phyloP scores from a whole-genome alignment of 108 stramenopile genomes.

The Mayamaea pseudoterrestris region DNA sequence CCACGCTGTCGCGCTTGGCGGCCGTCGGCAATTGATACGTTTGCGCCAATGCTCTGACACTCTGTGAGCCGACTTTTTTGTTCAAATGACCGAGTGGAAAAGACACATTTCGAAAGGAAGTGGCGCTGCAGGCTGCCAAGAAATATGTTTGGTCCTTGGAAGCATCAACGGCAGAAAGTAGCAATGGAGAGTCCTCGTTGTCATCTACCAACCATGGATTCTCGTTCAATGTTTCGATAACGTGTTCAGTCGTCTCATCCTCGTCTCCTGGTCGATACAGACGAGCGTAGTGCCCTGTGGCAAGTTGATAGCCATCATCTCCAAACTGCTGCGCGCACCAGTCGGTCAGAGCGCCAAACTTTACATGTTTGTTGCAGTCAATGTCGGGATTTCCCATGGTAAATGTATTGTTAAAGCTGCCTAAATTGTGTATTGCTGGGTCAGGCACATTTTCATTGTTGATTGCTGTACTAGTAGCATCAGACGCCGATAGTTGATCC shows the following conservation, averaged over 20 bases:
- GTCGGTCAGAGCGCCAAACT: slow-evolving; percentile 82
- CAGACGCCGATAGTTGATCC: slow-evolving; percentile 26
- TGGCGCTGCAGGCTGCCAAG: slow-evolving; percentile 53
- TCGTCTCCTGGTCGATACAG: slow-evolving; percentile 35
- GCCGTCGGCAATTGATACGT: slow-evolving; percentile 68
- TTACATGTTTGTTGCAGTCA: slow-evolving; percentile 83
- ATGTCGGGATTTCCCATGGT: slow-evolving; percentile 88
- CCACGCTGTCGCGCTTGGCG: slow-evolving; percentile 80
- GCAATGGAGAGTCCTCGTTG: slow-evolving; percentile 14
- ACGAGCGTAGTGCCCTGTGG: slow-evolving; percentile 90
- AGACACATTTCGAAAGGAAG: slow-evolving; percentile 56
- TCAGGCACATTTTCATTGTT: no score
- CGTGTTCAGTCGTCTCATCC: slow-evolving; percentile 7
- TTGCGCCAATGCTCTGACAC: slow-evolving; percentile 72
- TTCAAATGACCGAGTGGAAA: slow-evolving; percentile 81
- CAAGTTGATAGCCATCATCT: slow-evolving; percentile 33
- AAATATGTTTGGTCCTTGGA: slow-evolving; percentile 95
- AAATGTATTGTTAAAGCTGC: no score
- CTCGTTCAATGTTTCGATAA: slow-evolving; percentile 4
- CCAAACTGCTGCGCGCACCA: slow-evolving; percentile 36
- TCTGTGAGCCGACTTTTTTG: slow-evolving; percentile 24
- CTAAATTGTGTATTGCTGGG: no score
- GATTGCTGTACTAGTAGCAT: no score
- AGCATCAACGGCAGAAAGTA: slow-evolving; percentile 61
- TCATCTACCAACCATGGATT: slow-evolving; percentile 7